Conservation (phyloP, 2,329 filamentous ascomycete species). For the Grosmannia serpens region DNA sequence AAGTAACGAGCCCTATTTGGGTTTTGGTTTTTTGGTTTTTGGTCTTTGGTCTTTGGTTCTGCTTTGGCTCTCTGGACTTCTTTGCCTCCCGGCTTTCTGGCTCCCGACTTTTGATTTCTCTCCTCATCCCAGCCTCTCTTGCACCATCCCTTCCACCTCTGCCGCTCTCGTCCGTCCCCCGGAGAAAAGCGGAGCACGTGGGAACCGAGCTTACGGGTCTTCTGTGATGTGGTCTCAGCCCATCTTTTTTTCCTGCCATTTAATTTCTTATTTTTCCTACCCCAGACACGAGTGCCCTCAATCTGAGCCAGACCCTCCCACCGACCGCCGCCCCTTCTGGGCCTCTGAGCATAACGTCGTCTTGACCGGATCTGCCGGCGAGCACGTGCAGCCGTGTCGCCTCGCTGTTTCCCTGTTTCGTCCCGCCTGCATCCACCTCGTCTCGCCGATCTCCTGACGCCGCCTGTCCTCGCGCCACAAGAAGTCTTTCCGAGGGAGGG, state of each 20-base stretch:
- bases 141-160: background rate
- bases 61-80: background rate
- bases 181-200: background rate
- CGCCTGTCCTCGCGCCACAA: no score
- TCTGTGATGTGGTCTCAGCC: no score
- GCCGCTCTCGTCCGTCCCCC: background rate
- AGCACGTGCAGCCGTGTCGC: no score
- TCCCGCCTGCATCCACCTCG: no score
- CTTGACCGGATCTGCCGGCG: no score
- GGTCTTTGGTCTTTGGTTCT: background rate
- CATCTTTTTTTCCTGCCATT: background rate
- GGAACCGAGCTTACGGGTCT: background rate
- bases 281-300: background rate
- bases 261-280: background rate
- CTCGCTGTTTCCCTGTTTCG: no score
- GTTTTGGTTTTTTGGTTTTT: background rate
- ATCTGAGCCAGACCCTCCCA: background rate
- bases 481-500: no score
- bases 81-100: no score
- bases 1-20: background rate
- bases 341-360: no score
- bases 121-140: background rate
- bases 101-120: background rate
- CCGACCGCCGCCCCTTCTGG: conserved; percentile 28
- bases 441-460: no score